phyloP scores from a whole-genome alignment of 1,284 basidiomycete genomes.

The Leccinum colubrinum region DNA sequence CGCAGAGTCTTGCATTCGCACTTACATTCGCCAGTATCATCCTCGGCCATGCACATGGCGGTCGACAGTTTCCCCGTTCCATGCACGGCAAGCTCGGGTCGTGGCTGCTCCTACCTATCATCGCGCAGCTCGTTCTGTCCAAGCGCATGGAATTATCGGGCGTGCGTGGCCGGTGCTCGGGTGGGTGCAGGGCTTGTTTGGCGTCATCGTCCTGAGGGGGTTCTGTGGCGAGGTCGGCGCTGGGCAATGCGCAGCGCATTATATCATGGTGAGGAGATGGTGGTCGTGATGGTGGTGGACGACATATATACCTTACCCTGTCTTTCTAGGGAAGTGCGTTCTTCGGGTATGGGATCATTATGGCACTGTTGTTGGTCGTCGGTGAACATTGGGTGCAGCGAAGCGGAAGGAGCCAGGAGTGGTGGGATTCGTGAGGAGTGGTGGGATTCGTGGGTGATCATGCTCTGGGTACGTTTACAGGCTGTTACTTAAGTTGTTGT shows the following conservation, averaged over 20 bases:
- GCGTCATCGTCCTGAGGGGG: constrained; percentile 60
- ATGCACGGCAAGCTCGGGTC: constrained; percentile 72
- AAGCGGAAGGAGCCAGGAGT: constrained; percentile 79
- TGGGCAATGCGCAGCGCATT: constrained; percentile 86
- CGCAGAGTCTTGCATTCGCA: constrained; percentile 61
- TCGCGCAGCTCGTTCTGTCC: constrained; percentile 36
- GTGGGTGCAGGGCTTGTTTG: constrained; percentile 85
- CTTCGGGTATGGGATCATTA: constrained; percentile 83
- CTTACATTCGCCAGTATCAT: constrained; percentile 71
- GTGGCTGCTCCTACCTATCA: constrained; percentile 46
- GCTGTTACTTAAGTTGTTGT: not conserved
- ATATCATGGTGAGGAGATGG: constrained; percentile 68
- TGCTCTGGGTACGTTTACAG: constrained; percentile 68
- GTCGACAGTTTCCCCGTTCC: constrained; percentile 40
- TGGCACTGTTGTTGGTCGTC: constrained; percentile 80
- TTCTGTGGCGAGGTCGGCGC: constrained; percentile 73
- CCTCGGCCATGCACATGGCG: constrained; percentile 72
- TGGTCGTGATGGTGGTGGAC: not conserved
- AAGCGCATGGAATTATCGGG: constrained; percentile 79
- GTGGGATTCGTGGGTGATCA: constrained; percentile 55
- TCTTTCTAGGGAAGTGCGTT: constrained; percentile 67
- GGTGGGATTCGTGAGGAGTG: constrained; percentile 73
- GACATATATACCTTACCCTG: not conserved
- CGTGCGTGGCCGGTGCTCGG: constrained; percentile 86
- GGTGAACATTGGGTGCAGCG: constrained; percentile 83